A percentile compares a stretch with the other conserved stretches of the same genome.
These are phyloP conservation scores for Pleurotus cornucopiae DNA, from an alignment of 768 basidiomycete species.

Conservation along the genomic window DNA sequence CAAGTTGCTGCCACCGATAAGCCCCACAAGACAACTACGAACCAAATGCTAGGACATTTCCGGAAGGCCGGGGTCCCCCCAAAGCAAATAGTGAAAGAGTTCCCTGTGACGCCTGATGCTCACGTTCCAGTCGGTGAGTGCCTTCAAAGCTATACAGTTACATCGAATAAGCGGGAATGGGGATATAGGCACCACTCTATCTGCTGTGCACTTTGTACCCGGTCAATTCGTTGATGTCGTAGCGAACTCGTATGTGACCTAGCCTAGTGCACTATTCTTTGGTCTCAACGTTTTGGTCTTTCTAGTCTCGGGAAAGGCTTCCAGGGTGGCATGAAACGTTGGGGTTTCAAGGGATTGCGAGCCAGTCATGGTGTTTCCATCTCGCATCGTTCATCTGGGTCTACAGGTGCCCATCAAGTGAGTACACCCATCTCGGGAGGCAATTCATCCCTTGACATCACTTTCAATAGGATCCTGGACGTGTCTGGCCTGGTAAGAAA, in stretches of 20 bases:
- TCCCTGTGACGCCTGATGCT: constrained; percentile 84
- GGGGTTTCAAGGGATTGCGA: constrained; percentile 86
- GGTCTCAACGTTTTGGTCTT: background rate
- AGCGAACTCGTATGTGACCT: constrained; percentile 73
- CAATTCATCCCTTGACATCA: background rate
- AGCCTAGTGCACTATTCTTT: background rate
- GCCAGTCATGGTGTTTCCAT: constrained; percentile 96
- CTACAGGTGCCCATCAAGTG: constrained; percentile 94
- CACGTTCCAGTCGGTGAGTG: constrained; percentile 84
- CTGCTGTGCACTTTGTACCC: constrained; percentile 93
- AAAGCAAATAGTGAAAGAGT: constrained; percentile 85
- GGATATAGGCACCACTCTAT: constrained; percentile 74
- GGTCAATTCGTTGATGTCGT: constrained; percentile 94
- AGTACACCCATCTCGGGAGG: background rate
- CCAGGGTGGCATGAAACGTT: constrained; percentile 95
- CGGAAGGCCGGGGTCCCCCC: constrained; percentile 74
- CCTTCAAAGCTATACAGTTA: background rate
- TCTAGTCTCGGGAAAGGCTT: constrained; percentile 94
- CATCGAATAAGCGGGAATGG: background rate
- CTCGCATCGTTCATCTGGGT: constrained; percentile 89
- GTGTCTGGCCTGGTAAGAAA: constrained; percentile 96
- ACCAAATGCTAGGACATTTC: constrained; percentile 89
- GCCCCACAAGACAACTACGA: constrained; percentile 65
- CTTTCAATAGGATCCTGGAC: constrained; percentile 78
- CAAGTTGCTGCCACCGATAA: constrained; percentile 86